Evolutionary conservation across 2,329 filamentous ascomycete genomes (phyloP).

Genomic region (Uncinocarpus reesii): DNA sequence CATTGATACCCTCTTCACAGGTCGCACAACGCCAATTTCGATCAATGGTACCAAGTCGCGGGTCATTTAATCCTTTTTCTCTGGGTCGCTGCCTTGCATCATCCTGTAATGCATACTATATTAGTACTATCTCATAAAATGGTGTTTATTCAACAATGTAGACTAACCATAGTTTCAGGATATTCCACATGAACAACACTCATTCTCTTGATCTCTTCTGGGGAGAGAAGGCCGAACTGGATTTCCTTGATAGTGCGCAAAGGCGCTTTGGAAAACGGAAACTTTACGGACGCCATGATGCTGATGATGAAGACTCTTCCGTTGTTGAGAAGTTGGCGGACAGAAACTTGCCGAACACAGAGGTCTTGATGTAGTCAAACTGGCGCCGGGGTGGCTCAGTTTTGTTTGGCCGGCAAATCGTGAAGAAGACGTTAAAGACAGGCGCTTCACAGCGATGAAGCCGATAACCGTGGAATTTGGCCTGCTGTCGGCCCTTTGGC

Average conservation of each 20-base stretch:
- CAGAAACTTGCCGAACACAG: too few species aligned
- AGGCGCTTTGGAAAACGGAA: constrained; percentile 85
- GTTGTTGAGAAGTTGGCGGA: constrained; percentile 13
- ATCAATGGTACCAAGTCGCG: constrained; percentile 91
- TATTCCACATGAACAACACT: constrained; percentile 93
- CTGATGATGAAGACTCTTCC: constrained; percentile 23
- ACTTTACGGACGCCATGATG: constrained; percentile 85
- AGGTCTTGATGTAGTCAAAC: neutral
- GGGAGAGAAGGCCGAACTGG: constrained; percentile 94
- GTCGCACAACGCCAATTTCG: constrained; percentile 92
- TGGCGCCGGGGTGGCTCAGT: neutral
- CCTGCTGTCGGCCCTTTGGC: constrained; percentile 36
- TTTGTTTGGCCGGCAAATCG: neutral
- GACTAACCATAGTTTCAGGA: constrained; percentile 81
- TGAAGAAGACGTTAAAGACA: constrained; percentile 1
- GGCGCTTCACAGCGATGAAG: constrained; percentile 20
- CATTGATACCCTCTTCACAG: constrained; percentile 87
- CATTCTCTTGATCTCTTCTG: constrained; percentile 98
- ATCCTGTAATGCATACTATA: constrained; percentile 44
- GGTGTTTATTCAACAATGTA: neutral
- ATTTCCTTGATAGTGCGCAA: constrained; percentile 98
- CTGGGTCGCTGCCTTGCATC: constrained; percentile 85
- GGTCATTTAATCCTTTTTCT: constrained; percentile 86
- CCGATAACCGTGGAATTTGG: constrained; percentile 27
- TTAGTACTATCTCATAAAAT: constrained; percentile 6